Conservation (phyloP, 192 early-diverging fungal species). For the Mortierella hygrophila region DNA sequence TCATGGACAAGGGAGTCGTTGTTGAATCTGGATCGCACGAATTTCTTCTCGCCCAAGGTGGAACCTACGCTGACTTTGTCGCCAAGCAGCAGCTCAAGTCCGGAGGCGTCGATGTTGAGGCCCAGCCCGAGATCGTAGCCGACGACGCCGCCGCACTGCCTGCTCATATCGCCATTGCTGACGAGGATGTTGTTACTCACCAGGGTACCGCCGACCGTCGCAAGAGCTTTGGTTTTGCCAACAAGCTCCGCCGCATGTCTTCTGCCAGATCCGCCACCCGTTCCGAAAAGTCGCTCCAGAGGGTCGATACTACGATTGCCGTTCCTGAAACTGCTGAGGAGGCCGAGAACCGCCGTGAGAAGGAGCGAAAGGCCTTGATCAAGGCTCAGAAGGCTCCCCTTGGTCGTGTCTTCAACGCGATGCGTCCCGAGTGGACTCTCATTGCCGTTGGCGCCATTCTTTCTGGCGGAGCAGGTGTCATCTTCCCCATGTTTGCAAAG, state of each 20-base stretch:
- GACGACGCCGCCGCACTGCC: neutral
- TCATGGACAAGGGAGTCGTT: constrained; percentile 74
- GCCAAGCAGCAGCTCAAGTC: constrained; percentile 69
- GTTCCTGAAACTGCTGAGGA: constrained; percentile 52
- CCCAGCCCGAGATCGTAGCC: neutral
- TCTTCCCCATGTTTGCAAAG: constrained; percentile 85
- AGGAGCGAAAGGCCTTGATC: constrained; percentile 51
- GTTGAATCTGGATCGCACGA: constrained; percentile 80
- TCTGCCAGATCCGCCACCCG: constrained; percentile 37
- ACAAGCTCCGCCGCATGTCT: constrained; percentile 51
- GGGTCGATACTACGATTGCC: constrained; percentile 13
- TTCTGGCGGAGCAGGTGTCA: constrained; percentile 75
- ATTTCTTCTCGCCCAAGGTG: constrained; percentile 68
- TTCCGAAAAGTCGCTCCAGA: constrained; percentile 44
- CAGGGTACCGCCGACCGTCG: constrained; percentile 61
- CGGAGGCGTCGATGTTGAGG: constrained; percentile 37
- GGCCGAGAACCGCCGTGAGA: constrained; percentile 46
- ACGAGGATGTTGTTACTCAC: constrained; percentile 33
- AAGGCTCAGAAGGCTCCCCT: constrained; percentile 67
- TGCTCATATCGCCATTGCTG: constrained; percentile 43
- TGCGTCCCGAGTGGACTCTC: constrained; percentile 65
- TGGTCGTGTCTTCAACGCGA: constrained; percentile 61
- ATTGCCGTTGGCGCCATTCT: constrained; percentile 71
- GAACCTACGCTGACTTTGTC: constrained; percentile 69
- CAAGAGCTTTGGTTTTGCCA: constrained; percentile 74